These are phyloP conservation scores for Ophioceras dolichostomum DNA, from an alignment of 2,329 filamentous ascomycete species.

Conservation along the genomic window DNA sequence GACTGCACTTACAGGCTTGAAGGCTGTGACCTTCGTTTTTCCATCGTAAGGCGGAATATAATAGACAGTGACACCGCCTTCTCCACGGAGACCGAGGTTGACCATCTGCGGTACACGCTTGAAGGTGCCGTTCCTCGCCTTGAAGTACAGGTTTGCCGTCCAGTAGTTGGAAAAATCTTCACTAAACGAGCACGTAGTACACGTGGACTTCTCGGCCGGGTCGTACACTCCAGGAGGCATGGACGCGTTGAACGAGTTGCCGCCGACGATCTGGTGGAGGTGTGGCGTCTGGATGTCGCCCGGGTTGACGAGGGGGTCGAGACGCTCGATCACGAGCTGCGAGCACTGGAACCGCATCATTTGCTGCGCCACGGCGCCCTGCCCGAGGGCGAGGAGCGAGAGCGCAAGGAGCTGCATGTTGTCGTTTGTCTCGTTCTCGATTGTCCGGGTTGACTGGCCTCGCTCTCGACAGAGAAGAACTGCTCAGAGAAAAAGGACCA, in stretches of 20 bases:
- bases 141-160: conserved; percentile 19
- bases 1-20: conserved; percentile 20
- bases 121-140: conserved; percentile 17
- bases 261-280: conserved; percentile 26
- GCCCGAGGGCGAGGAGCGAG: not conserved
- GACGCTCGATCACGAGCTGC: conserved; percentile 12
- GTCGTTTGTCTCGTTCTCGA: not conserved
- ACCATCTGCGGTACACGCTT: conserved; percentile 9
- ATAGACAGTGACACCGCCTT: conserved; percentile 21
- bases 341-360: conserved; percentile 14
- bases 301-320: conserved; percentile 19
- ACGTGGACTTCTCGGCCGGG: conserved; percentile 10
- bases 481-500: too few species aligned
- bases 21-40: conserved; percentile 25
- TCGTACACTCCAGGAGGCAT: conserved; percentile 14
- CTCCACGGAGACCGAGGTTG: conserved; percentile 1
- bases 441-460: too few species aligned
- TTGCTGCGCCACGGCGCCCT: conserved; percentile 3
- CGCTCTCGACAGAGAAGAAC: too few species aligned
- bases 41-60: conserved; percentile 27
- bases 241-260: conserved; percentile 25
- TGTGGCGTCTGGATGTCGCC: conserved; percentile 21
- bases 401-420: not conserved
- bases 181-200: conserved; percentile 18
- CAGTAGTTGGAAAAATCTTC: conserved; percentile 25